These are phyloP conservation scores for Pseudogymnoascus sp. DNA, from an alignment of 2,329 filamentous ascomycete genomes.

Conservation along the genomic window DNA sequence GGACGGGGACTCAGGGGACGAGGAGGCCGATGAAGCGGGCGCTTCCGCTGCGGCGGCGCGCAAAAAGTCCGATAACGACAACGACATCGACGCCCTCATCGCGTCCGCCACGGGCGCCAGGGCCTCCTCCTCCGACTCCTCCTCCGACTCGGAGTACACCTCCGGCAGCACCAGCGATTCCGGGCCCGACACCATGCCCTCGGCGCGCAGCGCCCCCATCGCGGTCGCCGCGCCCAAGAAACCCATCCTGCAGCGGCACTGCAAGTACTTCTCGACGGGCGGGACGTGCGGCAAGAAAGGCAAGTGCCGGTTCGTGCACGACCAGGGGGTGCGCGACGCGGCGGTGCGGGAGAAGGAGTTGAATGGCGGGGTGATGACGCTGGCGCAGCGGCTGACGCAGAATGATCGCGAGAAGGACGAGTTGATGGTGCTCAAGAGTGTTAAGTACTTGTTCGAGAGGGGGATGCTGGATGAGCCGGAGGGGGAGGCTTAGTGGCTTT, in stretches of 20 bases:
- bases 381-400: slow-evolving; percentile 55
- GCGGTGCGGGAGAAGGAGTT: slow-evolving; percentile 55
- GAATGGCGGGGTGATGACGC: slow-evolving; percentile 57
- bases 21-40: slow-evolving; percentile 33
- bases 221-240: slow-evolving; percentile 40
- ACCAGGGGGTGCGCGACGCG: slow-evolving; percentile 52
- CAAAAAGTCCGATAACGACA: not conserved
- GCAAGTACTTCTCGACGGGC: slow-evolving; percentile 63
- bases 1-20: slow-evolving; percentile 56
- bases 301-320: slow-evolving; percentile 67
- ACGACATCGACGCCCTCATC: slow-evolving; percentile 9
- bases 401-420: slow-evolving; percentile 64
- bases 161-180: slow-evolving; percentile 44
- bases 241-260: slow-evolving; percentile 55
- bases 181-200: slow-evolving; percentile 49
- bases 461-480: slow-evolving; percentile 26
- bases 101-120: slow-evolving; percentile 5
- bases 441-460: slow-evolving; percentile 52
- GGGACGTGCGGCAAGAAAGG: slow-evolving; percentile 63
- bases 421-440: slow-evolving; percentile 54
- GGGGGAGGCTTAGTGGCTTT: no score
- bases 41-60: slow-evolving; percentile 3
- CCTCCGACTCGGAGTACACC: slow-evolving; percentile 22
- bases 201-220: slow-evolving; percentile 29
- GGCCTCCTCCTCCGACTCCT: slow-evolving; percentile 16